Percentiles rank a stretch among this genome's conserved stretches.
Evolutionary conservation across 306 rosid species (phyloP).

Genomic region (Vigna radiata): DNA sequence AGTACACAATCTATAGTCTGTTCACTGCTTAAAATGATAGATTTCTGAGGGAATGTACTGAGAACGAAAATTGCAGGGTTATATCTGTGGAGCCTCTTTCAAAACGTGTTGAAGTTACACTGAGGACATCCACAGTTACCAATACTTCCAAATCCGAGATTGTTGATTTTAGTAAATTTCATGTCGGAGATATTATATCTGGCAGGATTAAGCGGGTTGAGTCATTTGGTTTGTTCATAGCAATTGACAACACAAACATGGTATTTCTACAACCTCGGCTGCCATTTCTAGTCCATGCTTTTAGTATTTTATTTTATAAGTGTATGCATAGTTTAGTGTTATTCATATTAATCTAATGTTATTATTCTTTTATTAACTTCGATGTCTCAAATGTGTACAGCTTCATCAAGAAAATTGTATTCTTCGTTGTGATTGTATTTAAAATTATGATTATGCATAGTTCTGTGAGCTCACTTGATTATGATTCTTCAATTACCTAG

Average conservation of each 20-base stretch:
- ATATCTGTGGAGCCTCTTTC: constrained; percentile 84
- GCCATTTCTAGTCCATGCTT: constrained; percentile 34
- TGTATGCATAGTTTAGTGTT: not conserved
- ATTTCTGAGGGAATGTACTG: constrained; percentile 41
- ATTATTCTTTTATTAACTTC: constrained; percentile 19
- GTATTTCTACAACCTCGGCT: constrained; percentile 49
- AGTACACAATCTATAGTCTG: constrained; percentile 27
- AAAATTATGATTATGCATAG: not conserved
- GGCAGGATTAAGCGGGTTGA: constrained; percentile 89
- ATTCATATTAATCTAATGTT: not conserved
- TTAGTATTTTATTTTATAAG: constrained; percentile 20
- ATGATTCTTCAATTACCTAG: constrained; percentile 50
- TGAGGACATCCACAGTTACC: constrained; percentile 61
- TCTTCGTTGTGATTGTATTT: too few species aligned
- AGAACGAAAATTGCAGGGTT: constrained; percentile 66
- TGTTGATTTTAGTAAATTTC: constrained; percentile 62
- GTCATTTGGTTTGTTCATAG: constrained; percentile 84
- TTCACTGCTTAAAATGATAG: constrained; percentile 30
- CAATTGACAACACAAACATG: constrained; percentile 70
- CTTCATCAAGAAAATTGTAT: not conserved
- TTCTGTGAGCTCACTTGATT: constrained; percentile 35
- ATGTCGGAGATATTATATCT: constrained; percentile 70
- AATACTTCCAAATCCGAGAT: constrained; percentile 50
- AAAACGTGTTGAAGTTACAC: constrained; percentile 84
- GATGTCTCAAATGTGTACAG: constrained; percentile 6